Evolutionary conservation across 2,329 filamentous ascomycete genomes (phyloP).

Genomic region (Claviceps sp.): DNA sequence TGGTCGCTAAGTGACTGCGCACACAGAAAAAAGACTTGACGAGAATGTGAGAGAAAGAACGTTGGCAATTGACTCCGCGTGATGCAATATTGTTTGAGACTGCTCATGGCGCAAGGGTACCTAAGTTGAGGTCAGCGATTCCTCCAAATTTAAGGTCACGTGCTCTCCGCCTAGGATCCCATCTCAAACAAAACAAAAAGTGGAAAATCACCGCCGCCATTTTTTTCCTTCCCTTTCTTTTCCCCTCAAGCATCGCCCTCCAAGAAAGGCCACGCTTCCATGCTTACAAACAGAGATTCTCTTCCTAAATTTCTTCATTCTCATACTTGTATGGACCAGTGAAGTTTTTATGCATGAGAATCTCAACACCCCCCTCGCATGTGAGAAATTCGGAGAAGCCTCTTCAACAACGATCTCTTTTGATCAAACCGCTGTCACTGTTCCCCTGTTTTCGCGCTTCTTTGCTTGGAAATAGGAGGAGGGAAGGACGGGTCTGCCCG

Average conservation of each 20-base stretch:
- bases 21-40: too few relatives aligned
- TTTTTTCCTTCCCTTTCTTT: neutral
- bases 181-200: neutral
- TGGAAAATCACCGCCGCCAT: neutral
- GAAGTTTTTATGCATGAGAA: neutral
- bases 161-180: neutral
- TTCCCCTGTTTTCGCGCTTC: neutral
- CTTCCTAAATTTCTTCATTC: neutral
- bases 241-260: conserved; percentile 11
- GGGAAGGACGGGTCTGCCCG: conserved; percentile 13
- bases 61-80: neutral
- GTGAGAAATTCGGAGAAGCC: conserved; percentile 15
- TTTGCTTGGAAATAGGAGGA: neutral
- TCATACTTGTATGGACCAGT: neutral
- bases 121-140: too few relatives aligned
- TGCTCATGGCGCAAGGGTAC: neutral
- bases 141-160: conserved; percentile 7
- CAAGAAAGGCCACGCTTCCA: conserved; percentile 13
- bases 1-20: too few relatives aligned
- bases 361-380: conserved; percentile 6
- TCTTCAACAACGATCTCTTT: conserved; percentile 4
- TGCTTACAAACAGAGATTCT: conserved; percentile 11
- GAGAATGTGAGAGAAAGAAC: neutral
- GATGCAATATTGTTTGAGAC: neutral
- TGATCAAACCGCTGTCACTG: conserved; percentile 9